Evolutionary conservation across 1,284 basidiomycete genomes (phyloP), one percentile per base, ranked within the genome.

Genomic region (Agroathelia rolfsii): DNA sequence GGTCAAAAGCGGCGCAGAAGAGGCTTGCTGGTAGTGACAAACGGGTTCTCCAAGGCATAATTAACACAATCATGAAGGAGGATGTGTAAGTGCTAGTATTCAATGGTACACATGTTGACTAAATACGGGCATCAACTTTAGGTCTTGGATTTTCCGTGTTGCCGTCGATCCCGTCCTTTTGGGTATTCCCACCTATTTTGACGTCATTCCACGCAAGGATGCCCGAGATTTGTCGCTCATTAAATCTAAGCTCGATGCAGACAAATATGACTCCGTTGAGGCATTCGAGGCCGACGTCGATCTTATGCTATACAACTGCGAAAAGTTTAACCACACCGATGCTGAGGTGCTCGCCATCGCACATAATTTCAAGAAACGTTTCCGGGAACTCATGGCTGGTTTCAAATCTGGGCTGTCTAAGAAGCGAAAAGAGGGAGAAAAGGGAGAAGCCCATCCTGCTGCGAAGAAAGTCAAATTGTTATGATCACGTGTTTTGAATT

Each of bases 201-300:
- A 86, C 26, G 58, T 92, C 36, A 84, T 95, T 45, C 76, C 80
- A 5, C 69, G 66, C 39, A 84, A 87, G 46, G 79, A 94, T 43
- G 88, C 90, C 2, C 75, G 94, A 23, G 94, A 97, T 58, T 61
- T 98, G 35, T 63, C 68, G 34, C 76, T 83, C 24, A 94, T 98
- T 51, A 76, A 80, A 42, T 61, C 66, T 41, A 92, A 87, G 50
- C 63, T 97, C 37, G 84, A 94, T 36, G 58, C 57, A 18, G 87
- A 90, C 61, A 81, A 79, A 55, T 93, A 92, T 53, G 80, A 83
- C 23, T 70, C 71, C 2, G 56, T 79, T 24, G 81, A 83, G 23
- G 74, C 70, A 1, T 79, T 93, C 45, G 82, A 86, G 47, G 76
- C 73, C 6, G 92, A 95, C 51, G 58, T 92, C 38, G 72, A 79